These are phyloP conservation scores for Aphanomyces astaci DNA, from an alignment of 352 stramenopile species.

Conservation along the genomic window DNA sequence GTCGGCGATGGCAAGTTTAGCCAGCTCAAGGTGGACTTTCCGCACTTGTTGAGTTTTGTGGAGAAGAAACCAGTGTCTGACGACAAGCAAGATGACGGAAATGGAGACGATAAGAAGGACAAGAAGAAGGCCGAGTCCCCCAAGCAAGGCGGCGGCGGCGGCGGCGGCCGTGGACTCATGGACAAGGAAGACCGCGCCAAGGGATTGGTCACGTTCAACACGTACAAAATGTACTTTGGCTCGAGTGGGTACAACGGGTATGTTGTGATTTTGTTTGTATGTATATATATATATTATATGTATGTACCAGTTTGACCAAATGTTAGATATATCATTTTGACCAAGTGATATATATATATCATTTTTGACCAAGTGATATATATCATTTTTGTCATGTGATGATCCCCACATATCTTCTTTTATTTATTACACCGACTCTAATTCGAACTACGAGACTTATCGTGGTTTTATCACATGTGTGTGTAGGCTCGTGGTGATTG, in stretches of 20 bases:
- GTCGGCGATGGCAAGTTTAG: conserved; percentile 31
- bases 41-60: conserved; percentile 27
- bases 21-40: conserved; percentile 27
- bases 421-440: too few species aligned
- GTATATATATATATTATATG: too few species aligned
- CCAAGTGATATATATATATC: too few species aligned
- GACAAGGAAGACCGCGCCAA: conserved; percentile 12
- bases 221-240: conserved; percentile 21
- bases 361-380: too few species aligned
- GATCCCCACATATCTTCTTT: too few species aligned
- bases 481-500: background rate
- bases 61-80: conserved; percentile 5
- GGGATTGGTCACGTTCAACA: background rate
- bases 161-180: conserved; percentile 7
- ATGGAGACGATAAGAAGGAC: background rate
- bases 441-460: too few species aligned
- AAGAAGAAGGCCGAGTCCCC: background rate
- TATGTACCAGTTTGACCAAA: too few species aligned
- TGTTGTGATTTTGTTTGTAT: too few species aligned
- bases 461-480: too few species aligned
- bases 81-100: background rate
- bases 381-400: too few species aligned
- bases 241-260: conserved; percentile 5
- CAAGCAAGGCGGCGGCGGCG: background rate
- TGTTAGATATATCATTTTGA: too few species aligned